Base-by-base conservation (phyloP, 192 early-diverging fungal species). In the Podila epicladia region DNA sequence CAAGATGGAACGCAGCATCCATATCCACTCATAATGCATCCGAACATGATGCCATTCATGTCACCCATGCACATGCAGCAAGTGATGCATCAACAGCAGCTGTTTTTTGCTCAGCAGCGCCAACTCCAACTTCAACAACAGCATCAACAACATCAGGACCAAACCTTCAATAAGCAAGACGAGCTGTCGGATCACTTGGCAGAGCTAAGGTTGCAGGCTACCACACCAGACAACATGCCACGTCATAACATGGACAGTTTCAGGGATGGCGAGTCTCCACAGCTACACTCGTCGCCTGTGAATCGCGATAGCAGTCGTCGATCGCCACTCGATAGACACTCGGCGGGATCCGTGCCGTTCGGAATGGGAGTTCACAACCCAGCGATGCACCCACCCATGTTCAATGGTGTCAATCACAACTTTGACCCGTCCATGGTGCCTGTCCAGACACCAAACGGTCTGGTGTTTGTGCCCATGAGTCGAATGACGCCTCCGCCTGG, bases 401-500 rank as follows among this genome's bases (percentile, higher is more conserved):
- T 65, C 48, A 75, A 65, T 38, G 20, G 26, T 24, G 62, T 41
- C 19, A 55, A 58, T 8, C 69, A 5, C 20, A 55, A 26, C 53
- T 55, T 55, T 9, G 62, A 45, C 1, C 53, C 73, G 33, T 32
- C 29, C 2, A 63, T 68, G 51, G 62, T 64, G 17, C 67, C 66
- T 9, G 55, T 62, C 4, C 73, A 66, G 0, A 66, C 60, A 17
- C 75, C 69, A 4, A 71, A 71, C 13, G 69, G 69, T 9, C 17
- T 71, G 3, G 45, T 71, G 7, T 78, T 71, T 41, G 60, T 78
- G 59, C 67, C 69, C 26, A 50, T 71, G 59, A 71, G 58, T 58
- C 45, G 74, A 45, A 70, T 76, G 58, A 65, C 67, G 0, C 74
- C 73, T 24, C 73, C 75, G 11, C 69, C 75, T 38, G 75, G 69